Evolutionary conservation across 192 early-diverging fungal genomes (phyloP).

Genomic region (Rhizophagus clarus): DNA sequence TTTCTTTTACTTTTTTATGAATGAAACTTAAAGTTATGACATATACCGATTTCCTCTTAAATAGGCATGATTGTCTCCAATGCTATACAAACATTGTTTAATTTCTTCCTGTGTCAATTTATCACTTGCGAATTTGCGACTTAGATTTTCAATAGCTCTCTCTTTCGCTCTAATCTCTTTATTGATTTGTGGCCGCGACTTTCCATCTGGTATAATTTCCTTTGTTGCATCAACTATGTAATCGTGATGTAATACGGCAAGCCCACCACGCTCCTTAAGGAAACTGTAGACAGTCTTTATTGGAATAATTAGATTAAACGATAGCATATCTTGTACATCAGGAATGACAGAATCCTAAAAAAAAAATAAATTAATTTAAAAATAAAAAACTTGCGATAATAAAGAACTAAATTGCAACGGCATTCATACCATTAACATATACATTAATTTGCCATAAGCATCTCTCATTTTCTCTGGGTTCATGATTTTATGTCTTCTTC

Average conservation of each 20-base stretch:
- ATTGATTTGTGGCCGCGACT: conserved; percentile 69
- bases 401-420: no score
- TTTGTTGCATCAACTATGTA: conserved; percentile 72
- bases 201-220: conserved; percentile 71
- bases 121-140: conserved; percentile 66
- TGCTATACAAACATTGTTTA: conserved; percentile 87
- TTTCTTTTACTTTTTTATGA: not conserved
- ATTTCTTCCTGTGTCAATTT: conserved; percentile 70
- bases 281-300: conserved; percentile 90
- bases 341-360: conserved; percentile 67
- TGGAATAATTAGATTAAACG: conserved; percentile 76
- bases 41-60: conserved; percentile 74
- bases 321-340: conserved; percentile 78
- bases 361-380: conserved; percentile 15
- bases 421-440: conserved; percentile 68
- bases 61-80: conserved; percentile 98
- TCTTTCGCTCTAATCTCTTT: conserved; percentile 90
- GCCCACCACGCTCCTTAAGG: conserved; percentile 65
- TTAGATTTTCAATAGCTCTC: conserved; percentile 84
- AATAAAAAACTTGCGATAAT: not conserved
- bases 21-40: not conserved
- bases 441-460: conserved; percentile 96
- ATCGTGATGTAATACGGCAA: conserved; percentile 79
- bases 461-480: conserved; percentile 97
- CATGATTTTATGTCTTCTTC: conserved; percentile 86